phyloP scores from a whole-genome alignment of 495 filamentous ascomycete genomes.

The Penicillium subrubescens region DNA sequence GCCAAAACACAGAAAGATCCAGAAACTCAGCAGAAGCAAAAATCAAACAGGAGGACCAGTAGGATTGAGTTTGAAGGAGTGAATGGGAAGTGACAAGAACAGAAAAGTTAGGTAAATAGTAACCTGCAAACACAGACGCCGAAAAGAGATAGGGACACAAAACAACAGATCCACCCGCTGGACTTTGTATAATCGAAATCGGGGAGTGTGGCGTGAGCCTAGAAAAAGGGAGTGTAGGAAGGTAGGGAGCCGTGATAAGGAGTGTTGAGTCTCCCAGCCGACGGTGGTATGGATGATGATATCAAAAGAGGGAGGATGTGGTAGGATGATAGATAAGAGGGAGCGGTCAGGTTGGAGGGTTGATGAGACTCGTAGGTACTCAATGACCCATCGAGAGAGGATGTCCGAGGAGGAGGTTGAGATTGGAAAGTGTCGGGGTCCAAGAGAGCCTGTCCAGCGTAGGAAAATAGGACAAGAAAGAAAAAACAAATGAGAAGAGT shows the following conservation, averaged over 20 bases:
- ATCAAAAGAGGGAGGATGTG: slow-evolving; percentile 21
- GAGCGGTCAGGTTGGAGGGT: slow-evolving; percentile 2
- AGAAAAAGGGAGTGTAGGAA: slow-evolving; percentile 25
- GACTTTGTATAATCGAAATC: slow-evolving; percentile 32
- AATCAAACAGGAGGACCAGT: slow-evolving; percentile 15
- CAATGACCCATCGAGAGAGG: background rate
- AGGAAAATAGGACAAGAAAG: background rate
- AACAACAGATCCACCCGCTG: slow-evolving; percentile 32
- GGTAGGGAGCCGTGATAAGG: slow-evolving; percentile 20
- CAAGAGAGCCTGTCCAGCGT: background rate
- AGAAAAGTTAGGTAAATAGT: slow-evolving; percentile 14
- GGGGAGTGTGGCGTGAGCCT: slow-evolving; percentile 17
- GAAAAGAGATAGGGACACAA: slow-evolving; percentile 9
- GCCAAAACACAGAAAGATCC: slow-evolving; percentile 8
- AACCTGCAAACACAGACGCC: slow-evolving; percentile 29
- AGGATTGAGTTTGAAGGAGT: slow-evolving; percentile 29
- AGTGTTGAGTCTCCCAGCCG: slow-evolving; percentile 20
- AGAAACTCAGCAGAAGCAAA: slow-evolving; percentile 15
- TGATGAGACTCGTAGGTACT: slow-evolving; percentile 3
- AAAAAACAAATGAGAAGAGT: background rate
- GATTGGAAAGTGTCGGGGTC: background rate
- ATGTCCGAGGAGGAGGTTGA: background rate
- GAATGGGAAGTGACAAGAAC: slow-evolving; percentile 25
- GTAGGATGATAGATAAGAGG: background rate
- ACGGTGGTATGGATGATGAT: background rate